Conservation (phyloP, 139 green algal genomes). For the Coccomyxa sp. region DNA sequence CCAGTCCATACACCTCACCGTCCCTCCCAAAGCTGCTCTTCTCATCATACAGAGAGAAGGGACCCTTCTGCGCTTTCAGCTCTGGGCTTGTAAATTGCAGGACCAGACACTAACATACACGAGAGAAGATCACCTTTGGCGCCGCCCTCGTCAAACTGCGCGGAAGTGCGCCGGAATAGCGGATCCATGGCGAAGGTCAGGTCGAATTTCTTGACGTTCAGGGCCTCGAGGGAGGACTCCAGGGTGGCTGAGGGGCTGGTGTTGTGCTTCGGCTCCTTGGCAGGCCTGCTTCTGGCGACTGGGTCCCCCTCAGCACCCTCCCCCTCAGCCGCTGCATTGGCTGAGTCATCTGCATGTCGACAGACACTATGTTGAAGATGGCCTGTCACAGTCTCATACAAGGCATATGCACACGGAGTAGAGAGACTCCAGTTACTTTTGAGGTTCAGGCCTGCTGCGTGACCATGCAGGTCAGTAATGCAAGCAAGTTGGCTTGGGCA, state of each 20-base stretch:
- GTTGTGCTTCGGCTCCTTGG: background rate
- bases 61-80: background rate
- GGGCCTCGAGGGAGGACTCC: conserved; percentile 50
- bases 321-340: background rate
- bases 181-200: conserved; percentile 65
- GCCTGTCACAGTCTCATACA: no score
- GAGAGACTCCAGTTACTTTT: no score
- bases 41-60: background rate
- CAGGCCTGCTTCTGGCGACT: no score
- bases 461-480: no score
- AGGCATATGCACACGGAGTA: no score
- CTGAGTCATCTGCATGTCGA: background rate
- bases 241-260: conserved; percentile 39
- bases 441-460: no score
- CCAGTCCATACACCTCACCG: background rate
- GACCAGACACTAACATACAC: background rate
- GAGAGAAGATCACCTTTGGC: conserved; percentile 50
- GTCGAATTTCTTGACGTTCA: conserved; percentile 79
- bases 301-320: background rate
- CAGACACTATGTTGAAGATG: no score
- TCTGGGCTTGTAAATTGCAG: background rate
- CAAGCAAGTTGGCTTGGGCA: no score
- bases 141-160: conserved; percentile 86
- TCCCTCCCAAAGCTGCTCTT: background rate
- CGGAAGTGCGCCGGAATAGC: conserved; percentile 82